These are phyloP conservation scores for Themeda triandra DNA, from an alignment of 176 grass and related monocot genomes.

Conservation along the genomic window DNA sequence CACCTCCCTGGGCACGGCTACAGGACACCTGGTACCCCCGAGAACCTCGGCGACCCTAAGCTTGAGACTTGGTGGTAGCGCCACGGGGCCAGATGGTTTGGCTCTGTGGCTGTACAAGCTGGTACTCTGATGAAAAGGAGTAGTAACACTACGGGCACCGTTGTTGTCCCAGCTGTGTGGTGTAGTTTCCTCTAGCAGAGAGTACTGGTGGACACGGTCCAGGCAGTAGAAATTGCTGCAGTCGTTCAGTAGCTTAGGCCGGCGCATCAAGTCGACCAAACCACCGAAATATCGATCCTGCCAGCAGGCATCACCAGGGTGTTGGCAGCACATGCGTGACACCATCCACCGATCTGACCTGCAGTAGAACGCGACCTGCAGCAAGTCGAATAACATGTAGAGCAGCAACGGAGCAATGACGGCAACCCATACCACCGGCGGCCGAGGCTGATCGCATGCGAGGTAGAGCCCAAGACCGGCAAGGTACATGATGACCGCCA, in stretches of 20 bases:
- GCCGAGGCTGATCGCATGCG: background rate
- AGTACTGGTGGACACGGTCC: background rate
- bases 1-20: too few species aligned
- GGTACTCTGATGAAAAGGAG: too few species aligned
- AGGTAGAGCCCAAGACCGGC: background rate
- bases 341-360: background rate
- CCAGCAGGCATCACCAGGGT: background rate
- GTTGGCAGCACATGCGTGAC: background rate
- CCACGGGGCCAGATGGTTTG: background rate
- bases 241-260: too few species aligned
- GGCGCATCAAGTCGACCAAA: too few species aligned
- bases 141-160: too few species aligned
- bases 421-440: background rate
- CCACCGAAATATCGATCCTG: too few species aligned
- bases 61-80: background rate
- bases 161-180: too few species aligned
- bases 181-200: background rate
- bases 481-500: background rate
- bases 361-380: background rate
- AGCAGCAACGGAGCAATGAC: background rate
- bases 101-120: background rate
- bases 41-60: too few species aligned
- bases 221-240: background rate
- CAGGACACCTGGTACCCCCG: too few species aligned
- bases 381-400: background rate